Conservation (phyloP, 352 stramenopile genomes). For the Detonula confervacea region DNA sequence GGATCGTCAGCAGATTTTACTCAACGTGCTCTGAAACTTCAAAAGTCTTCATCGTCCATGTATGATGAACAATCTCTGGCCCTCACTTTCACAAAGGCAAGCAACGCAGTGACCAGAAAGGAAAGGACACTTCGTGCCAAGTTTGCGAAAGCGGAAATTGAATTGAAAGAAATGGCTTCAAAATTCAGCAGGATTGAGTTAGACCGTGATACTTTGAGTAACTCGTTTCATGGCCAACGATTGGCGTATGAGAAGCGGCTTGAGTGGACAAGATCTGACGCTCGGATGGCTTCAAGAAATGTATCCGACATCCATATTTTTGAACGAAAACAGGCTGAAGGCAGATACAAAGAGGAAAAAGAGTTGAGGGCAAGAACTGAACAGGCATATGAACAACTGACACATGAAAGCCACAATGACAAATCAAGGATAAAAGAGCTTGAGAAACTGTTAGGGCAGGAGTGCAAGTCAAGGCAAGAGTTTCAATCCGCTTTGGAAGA, state of each 20-base stretch:
- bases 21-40: slow-evolving; percentile 51
- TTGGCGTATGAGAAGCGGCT: slow-evolving; percentile 46
- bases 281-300: slow-evolving; percentile 28
- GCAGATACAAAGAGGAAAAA: slow-evolving; percentile 32
- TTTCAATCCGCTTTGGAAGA: slow-evolving; percentile 26
- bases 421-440: slow-evolving; percentile 53
- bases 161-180: slow-evolving; percentile 23
- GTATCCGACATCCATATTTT: slow-evolving; percentile 42
- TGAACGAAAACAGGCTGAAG: slow-evolving; percentile 49
- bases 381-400: slow-evolving; percentile 31
- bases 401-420: slow-evolving; percentile 18
- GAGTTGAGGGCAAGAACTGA: slow-evolving; percentile 30
- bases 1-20: slow-evolving; percentile 51
- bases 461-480: slow-evolving; percentile 32
- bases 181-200: slow-evolving; percentile 20
- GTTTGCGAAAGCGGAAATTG: slow-evolving; percentile 34
- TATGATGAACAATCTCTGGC: slow-evolving; percentile 37
- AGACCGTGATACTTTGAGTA: slow-evolving; percentile 41
- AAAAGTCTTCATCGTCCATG: slow-evolving; percentile 33
- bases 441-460: slow-evolving; percentile 46
- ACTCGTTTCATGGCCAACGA: slow-evolving; percentile 37
- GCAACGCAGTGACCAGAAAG: slow-evolving; percentile 24
- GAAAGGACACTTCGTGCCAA: slow-evolving; percentile 29
- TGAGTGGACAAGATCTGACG: slow-evolving; percentile 45
- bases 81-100: slow-evolving; percentile 37